A percentile compares a stretch with the other conserved stretches of the same genome.
These are phyloP conservation scores for Medicago lupulina DNA, from an alignment of 306 rosid genomes.

Conservation along the genomic window DNA sequence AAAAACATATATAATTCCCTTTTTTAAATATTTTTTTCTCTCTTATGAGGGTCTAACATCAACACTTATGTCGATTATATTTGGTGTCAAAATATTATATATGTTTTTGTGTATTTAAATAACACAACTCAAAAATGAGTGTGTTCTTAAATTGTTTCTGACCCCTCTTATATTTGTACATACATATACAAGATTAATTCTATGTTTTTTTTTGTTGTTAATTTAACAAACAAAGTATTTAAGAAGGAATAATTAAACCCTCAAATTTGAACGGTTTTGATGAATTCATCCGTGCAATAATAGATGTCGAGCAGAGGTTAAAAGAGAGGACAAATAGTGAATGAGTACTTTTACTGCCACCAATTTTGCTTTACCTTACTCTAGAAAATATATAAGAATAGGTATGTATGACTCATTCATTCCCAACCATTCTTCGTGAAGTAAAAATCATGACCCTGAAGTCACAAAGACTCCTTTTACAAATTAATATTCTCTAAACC, in stretches of 20 bases:
- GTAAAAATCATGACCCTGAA: background rate
- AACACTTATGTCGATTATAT: no score
- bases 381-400: background rate
- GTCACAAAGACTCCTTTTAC: background rate
- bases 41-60: no score
- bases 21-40: no score
- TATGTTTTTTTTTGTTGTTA: no score
- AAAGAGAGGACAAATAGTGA: constrained; percentile 38
- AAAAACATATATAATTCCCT: no score
- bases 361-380: constrained; percentile 29
- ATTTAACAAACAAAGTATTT: background rate
- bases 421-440: constrained; percentile 37
- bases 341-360: constrained; percentile 36
- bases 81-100: no score
- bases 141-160: no score
- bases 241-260: constrained; percentile 5
- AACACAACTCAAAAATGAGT: no score
- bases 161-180: no score
- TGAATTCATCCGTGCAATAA: constrained; percentile 50
- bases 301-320: constrained; percentile 13
- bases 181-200: no score
- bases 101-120: no score
- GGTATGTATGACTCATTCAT: constrained; percentile 36
- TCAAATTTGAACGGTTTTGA: constrained; percentile 23
- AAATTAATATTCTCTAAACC: constrained; percentile 36